These are phyloP conservation scores for Metschnikowia gelsemii DNA, from an alignment of 805 yeast species.

Conservation along the genomic window DNA sequence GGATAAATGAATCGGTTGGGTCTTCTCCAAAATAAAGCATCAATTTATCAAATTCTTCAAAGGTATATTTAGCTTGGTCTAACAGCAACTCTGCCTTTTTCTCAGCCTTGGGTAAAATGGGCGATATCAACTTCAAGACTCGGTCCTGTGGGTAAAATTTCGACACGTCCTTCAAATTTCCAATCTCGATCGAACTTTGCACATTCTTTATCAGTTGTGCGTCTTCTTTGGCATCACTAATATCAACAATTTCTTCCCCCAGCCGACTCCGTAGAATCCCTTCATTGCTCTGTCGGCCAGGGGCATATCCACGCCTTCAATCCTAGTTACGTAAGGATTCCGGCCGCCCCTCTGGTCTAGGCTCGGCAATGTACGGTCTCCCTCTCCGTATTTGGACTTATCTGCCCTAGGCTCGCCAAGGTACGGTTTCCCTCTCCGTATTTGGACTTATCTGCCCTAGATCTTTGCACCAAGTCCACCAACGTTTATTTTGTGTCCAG, in stretches of 20 bases:
- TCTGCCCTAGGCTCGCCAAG: no score
- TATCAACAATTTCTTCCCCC: constrained; percentile 43
- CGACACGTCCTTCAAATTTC: constrained; percentile 61
- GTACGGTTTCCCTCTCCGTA: no score
- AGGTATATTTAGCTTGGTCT: constrained; percentile 51
- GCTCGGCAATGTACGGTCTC: constrained; percentile 73
- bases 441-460: no score
- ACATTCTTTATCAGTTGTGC: constrained; percentile 50
- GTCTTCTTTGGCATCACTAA: constrained; percentile 57
- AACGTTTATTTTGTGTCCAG: constrained; percentile 52
- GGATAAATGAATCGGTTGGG: constrained; percentile 51
- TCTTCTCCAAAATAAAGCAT: constrained; percentile 77
- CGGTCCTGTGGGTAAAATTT: constrained; percentile 67
- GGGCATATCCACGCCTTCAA: constrained; percentile 34
- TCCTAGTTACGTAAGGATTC: constrained; percentile 60
- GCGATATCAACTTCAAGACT: constrained; percentile 52
- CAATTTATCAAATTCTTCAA: constrained; percentile 52
- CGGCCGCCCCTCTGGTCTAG: constrained; percentile 53
- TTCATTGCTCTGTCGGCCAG: constrained; percentile 41
- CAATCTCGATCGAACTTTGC: constrained; percentile 54
- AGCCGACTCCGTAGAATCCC: constrained; percentile 34
- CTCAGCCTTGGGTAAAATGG: constrained; percentile 54
- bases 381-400: constrained; percentile 78
- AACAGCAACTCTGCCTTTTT: constrained; percentile 49
- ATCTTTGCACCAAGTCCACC: constrained; percentile 56